phyloP scores from a whole-genome alignment of 768 basidiomycete genomes.

The Dentipellis fragilis region DNA sequence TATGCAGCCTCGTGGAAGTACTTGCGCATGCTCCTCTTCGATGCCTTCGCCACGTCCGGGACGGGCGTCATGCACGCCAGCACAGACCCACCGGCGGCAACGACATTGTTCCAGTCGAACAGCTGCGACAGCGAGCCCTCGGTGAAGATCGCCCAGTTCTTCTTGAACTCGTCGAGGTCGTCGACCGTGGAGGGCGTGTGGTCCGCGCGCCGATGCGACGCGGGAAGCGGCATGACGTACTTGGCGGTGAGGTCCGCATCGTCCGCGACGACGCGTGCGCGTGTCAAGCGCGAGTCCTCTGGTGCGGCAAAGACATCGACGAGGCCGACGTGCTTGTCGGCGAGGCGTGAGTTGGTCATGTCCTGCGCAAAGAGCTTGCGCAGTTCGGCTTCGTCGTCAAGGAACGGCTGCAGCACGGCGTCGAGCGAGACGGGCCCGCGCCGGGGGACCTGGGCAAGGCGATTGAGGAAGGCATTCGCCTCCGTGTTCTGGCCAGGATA shows the following conservation, averaged over 20 bases:
- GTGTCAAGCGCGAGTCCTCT: constrained; percentile 35
- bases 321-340: constrained; percentile 43
- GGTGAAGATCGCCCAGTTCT: constrained; percentile 54
- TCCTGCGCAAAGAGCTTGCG: constrained; percentile 48
- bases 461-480: constrained; percentile 18
- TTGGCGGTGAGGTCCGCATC: constrained; percentile 35
- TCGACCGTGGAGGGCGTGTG: constrained; percentile 39
- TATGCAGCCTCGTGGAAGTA: constrained; percentile 45
- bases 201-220: constrained; percentile 34
- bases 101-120: constrained; percentile 51
- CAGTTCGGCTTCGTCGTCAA: constrained; percentile 47
- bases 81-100: constrained; percentile 53
- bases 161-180: constrained; percentile 47
- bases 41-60: constrained; percentile 34
- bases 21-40: constrained; percentile 48
- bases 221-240: constrained; percentile 44
- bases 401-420: constrained; percentile 37
- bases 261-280: constrained; percentile 36
- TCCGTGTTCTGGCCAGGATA: constrained; percentile 16
- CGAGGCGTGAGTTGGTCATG: constrained; percentile 31
- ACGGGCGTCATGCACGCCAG: constrained; percentile 47
- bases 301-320: constrained; percentile 49
- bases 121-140: constrained; percentile 54
- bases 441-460: constrained; percentile 15
- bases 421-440: constrained; percentile 29